phyloP scores from a whole-genome alignment of 1,284 basidiomycete species.

The Irpex sp. region DNA sequence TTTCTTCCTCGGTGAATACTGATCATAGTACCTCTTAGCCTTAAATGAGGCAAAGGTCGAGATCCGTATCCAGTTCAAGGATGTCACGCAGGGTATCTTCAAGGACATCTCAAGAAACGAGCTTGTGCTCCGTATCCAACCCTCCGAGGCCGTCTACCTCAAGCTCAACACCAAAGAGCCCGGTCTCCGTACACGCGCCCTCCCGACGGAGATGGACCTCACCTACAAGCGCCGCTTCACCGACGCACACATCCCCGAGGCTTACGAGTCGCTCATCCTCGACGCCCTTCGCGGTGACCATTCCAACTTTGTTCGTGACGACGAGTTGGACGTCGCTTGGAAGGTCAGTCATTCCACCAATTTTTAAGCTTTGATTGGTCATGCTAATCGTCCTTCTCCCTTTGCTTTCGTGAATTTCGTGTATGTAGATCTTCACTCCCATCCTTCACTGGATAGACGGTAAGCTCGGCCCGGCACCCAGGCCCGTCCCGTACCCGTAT shows the following conservation, averaged over 20 bases:
- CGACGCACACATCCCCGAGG: conserved; percentile 88
- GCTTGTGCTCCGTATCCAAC: conserved; percentile 93
- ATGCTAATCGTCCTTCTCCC: background rate
- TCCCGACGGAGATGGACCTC: conserved; percentile 95
- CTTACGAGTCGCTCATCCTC: conserved; percentile 89
- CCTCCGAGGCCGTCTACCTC: conserved; percentile 91
- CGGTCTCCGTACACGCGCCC: conserved; percentile 83
- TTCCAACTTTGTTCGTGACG: conserved; percentile 92
- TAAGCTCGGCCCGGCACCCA: conserved; percentile 56
- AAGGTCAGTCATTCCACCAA: conserved; percentile 53
- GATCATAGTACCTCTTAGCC: conserved; percentile 42
- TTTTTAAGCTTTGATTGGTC: background rate
- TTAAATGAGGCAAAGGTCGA: conserved; percentile 97
- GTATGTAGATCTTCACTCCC: conserved; percentile 83
- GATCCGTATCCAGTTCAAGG: conserved; percentile 95
- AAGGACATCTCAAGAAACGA: conserved; percentile 93
- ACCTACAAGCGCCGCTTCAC: conserved; percentile 94
- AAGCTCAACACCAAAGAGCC: conserved; percentile 95
- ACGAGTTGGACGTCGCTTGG: conserved; percentile 95
- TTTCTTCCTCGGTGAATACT: background rate
- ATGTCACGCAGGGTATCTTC: conserved; percentile 94
- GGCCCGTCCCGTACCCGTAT: conserved; percentile 80
- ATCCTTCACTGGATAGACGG: conserved; percentile 95
- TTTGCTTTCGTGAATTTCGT: background rate
- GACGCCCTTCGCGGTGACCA: conserved; percentile 88